Conservation (phyloP, 306 rosid genomes). For the Prunus armeniaca region DNA sequence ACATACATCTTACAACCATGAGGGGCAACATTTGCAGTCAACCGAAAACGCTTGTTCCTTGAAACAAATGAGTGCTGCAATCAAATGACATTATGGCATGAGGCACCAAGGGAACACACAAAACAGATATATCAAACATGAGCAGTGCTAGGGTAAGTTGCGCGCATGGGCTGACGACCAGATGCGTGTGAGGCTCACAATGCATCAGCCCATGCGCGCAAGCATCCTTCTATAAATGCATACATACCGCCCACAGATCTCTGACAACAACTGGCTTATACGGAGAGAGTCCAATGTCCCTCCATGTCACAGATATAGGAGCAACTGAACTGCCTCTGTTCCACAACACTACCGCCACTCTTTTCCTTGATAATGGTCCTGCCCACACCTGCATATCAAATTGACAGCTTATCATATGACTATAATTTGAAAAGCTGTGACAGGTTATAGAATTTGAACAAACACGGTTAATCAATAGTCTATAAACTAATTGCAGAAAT, state of each 20-base stretch:
- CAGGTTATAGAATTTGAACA: neutral
- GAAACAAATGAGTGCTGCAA: conserved; percentile 27
- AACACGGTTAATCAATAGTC: neutral
- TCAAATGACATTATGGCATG: neutral
- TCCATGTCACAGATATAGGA: conserved; percentile 17
- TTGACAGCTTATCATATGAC: neutral
- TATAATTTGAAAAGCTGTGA: too few species aligned
- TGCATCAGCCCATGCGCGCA: too few species aligned
- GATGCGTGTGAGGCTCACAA: too few species aligned
- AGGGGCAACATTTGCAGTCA: conserved; percentile 22
- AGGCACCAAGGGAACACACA: neutral
- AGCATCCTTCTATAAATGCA: too few species aligned
- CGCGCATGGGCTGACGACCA: too few species aligned
- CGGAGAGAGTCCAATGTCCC: conserved; percentile 15
- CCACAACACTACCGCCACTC: conserved; percentile 23
- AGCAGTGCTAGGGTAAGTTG: too few species aligned
- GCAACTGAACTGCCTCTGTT: conserved; percentile 6
- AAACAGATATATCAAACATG: neutral
- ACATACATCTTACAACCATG: conserved; percentile 25
- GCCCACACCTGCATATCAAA: conserved; percentile 21
- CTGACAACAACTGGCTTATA: neutral
- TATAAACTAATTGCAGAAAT: neutral
- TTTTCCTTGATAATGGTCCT: conserved; percentile 21
- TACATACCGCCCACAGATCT: conserved; percentile 19
- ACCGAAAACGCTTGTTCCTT: neutral